Evolutionary conservation across 495 filamentous ascomycete genomes (phyloP).

Genomic region (Penicillium cosmopolitanum): DNA sequence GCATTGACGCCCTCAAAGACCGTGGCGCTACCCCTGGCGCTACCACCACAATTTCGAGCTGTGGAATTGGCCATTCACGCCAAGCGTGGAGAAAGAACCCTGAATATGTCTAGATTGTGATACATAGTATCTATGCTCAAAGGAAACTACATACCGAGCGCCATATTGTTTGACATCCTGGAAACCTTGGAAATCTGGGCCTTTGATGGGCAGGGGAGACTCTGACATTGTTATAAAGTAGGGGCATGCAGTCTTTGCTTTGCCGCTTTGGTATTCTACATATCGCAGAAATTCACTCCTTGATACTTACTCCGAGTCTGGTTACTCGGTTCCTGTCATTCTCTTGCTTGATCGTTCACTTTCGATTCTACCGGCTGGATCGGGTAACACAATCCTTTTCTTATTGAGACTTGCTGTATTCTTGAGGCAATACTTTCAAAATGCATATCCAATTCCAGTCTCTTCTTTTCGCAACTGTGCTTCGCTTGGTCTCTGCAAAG

Average conservation of each 20-base stretch:
- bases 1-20: not conserved
- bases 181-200: not conserved
- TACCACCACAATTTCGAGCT: not conserved
- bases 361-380: not conserved
- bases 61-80: not conserved
- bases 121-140: not conserved
- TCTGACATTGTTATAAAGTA: not conserved
- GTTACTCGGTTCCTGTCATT: constrained; percentile 5
- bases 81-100: not conserved
- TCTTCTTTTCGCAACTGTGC: not conserved
- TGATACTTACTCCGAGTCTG: not conserved
- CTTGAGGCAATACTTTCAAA: not conserved
- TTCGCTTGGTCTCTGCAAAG: constrained; percentile 4
- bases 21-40: constrained; percentile 1
- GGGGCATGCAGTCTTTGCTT: not conserved
- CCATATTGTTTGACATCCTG: constrained; percentile 5
- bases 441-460: not conserved
- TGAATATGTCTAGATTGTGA: not conserved
- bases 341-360: not conserved
- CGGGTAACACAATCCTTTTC: not conserved
- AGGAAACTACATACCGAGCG: constrained; percentile 7
- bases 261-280: not conserved
- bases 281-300: not conserved
- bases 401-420: not conserved
- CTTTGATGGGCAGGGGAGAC: not conserved